Evolutionary conservation across 148 eudicot genomes (phyloP).

Genomic region (Cornus controversa): DNA sequence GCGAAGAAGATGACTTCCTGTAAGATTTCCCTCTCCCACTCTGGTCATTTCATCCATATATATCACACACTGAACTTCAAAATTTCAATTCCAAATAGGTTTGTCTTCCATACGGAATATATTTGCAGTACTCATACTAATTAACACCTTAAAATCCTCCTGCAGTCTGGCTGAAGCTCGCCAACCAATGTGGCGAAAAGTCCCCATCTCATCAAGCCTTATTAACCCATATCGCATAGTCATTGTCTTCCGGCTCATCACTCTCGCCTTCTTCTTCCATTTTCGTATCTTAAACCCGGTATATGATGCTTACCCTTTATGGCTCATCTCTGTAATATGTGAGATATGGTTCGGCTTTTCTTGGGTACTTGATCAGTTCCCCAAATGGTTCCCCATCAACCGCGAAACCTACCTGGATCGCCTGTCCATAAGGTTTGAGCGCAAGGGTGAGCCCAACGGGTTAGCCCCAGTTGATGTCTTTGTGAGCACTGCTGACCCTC

Average conservation of each 20-base stretch:
- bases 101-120: too few relatives aligned
- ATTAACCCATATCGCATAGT: conserved; percentile 86
- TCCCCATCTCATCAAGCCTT: conserved; percentile 77
- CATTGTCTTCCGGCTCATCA: conserved; percentile 63
- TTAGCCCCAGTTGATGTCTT: conserved; percentile 72
- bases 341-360: conserved; percentile 90
- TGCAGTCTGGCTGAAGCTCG: conserved; percentile 78
- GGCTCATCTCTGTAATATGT: conserved; percentile 85
- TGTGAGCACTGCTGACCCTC: conserved; percentile 91
- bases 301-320: conserved; percentile 70
- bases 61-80: too few relatives aligned
- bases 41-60: too few relatives aligned
- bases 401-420: conserved; percentile 92
- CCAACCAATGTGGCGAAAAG: conserved; percentile 89
- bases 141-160: too few relatives aligned
- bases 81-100: too few relatives aligned
- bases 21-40: conserved; percentile 29
- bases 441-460: conserved; percentile 71
- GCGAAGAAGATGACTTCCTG: conserved; percentile 78
- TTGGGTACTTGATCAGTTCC: conserved; percentile 94
- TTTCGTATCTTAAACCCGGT: conserved; percentile 84
- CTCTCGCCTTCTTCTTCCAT: conserved; percentile 70
- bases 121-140: too few relatives aligned
- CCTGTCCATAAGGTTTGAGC: conserved; percentile 66
- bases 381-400: conserved; percentile 83